Percentiles rank a stretch among this genome's conserved stretches.
Conservation (phyloP, 495 filamentous ascomycete species). For the Terfezia claveryi region DNA sequence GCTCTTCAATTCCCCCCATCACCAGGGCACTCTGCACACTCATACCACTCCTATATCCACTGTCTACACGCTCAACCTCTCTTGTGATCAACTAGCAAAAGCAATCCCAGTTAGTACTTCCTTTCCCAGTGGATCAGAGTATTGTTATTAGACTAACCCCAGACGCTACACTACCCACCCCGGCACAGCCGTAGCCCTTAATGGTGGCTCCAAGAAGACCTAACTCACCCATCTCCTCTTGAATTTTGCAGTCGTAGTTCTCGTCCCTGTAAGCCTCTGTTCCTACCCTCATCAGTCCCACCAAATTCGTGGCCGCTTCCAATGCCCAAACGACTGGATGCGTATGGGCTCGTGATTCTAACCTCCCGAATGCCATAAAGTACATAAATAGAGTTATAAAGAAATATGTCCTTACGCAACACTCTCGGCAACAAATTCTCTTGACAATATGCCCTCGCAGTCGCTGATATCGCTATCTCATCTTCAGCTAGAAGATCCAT, state of each 20-base stretch:
- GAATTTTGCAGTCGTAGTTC: conserved; percentile 69
- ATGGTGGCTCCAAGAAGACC: conserved; percentile 82
- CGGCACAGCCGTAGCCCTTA: conserved; percentile 84
- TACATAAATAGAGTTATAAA: neutral
- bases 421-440: conserved; percentile 67
- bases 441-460: conserved; percentile 79
- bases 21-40: conserved; percentile 85
- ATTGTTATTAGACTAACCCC: conserved; percentile 25
- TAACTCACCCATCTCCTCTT: conserved; percentile 88
- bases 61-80: conserved; percentile 89
- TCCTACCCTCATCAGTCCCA: neutral
- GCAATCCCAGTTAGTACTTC: neutral
- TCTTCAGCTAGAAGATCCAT: conserved; percentile 64
- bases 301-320: neutral
- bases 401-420: conserved; percentile 39
- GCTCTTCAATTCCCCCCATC: conserved; percentile 94
- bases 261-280: conserved; percentile 89
- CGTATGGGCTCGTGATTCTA: neutral
- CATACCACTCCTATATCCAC: conserved; percentile 87
- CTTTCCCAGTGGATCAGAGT: neutral
- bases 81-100: conserved; percentile 49
- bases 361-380: too few species aligned
- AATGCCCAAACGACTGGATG: neutral
- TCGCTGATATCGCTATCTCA: conserved; percentile 71
- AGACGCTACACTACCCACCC: conserved; percentile 70